A percentile compares a stretch with the other conserved stretches of the same genome.
These are phyloP conservation scores for Entomortierella lignicola DNA, from an alignment of 192 early-diverging fungal species.

Conservation along the genomic window DNA sequence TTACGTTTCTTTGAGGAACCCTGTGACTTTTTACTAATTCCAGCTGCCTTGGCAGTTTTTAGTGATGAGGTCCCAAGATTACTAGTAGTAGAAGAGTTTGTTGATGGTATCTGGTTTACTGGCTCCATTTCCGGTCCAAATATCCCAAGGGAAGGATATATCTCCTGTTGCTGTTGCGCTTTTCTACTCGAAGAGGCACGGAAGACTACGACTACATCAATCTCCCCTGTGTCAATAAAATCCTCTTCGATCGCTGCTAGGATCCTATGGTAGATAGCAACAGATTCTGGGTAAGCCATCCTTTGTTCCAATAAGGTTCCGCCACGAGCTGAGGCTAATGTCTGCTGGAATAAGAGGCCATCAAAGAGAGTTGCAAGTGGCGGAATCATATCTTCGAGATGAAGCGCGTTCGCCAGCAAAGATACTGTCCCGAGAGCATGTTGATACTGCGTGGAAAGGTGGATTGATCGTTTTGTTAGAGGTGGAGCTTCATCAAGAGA, in stretches of 20 bases:
- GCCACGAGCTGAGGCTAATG: slow-evolving; percentile 43
- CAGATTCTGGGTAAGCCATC: slow-evolving; percentile 32
- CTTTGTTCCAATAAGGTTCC: slow-evolving; percentile 43
- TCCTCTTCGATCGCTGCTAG: slow-evolving; percentile 49
- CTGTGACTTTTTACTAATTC: slow-evolving; percentile 43
- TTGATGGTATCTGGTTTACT: slow-evolving; percentile 16
- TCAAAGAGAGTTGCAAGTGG: slow-evolving; percentile 30
- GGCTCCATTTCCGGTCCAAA: slow-evolving; percentile 51
- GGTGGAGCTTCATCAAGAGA: slow-evolving; percentile 33
- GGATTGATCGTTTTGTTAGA: slow-evolving; percentile 53
- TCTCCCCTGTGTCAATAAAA: slow-evolving; percentile 41
- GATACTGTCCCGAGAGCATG: slow-evolving; percentile 47
- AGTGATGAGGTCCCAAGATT: not conserved
- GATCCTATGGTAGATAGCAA: slow-evolving; percentile 28
- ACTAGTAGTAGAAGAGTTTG: not conserved
- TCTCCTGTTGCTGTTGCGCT: slow-evolving; percentile 3
- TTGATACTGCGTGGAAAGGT: slow-evolving; percentile 62
- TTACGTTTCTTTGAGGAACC: slow-evolving; percentile 35
- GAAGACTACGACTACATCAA: slow-evolving; percentile 54
- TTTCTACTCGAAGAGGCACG: slow-evolving; percentile 4
- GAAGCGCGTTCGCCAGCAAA: slow-evolving; percentile 50
- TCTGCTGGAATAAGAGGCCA: slow-evolving; percentile 52
- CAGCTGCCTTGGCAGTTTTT: slow-evolving; percentile 21
- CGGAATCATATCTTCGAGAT: slow-evolving; percentile 44
- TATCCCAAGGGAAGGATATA: slow-evolving; percentile 16